Conservation (phyloP, 371 early-diverging fungal genomes). For the Coemansia sp. region DNA sequence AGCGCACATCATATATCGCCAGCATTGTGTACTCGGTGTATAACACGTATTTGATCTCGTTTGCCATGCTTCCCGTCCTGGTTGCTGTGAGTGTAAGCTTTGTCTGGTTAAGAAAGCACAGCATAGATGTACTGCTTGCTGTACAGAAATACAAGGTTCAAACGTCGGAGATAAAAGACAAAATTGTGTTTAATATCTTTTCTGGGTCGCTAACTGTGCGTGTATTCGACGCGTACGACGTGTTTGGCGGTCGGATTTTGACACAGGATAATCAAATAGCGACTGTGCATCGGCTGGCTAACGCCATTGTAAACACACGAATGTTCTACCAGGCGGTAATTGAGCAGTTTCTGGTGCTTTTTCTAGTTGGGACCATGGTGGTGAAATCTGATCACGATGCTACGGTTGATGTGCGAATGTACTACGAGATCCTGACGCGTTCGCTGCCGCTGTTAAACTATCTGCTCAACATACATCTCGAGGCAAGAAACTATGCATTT, state of each 20-base stretch:
- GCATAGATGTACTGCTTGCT: neutral
- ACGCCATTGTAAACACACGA: constrained; percentile 4
- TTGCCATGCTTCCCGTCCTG: constrained; percentile 7
- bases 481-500: constrained; percentile 61
- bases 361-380: constrained; percentile 11
- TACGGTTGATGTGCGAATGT: constrained; percentile 19
- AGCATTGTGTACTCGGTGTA: constrained; percentile 7
- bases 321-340: neutral
- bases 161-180: neutral
- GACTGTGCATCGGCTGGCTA: constrained; percentile 10
- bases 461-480: constrained; percentile 54
- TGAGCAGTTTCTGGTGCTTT: constrained; percentile 6
- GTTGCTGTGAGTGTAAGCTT: neutral
- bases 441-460: constrained; percentile 52
- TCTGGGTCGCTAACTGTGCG: constrained; percentile 34
- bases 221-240: constrained; percentile 8
- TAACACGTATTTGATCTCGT: constrained; percentile 17
- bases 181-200: neutral
- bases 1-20: neutral
- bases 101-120: neutral
- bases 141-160: constrained; percentile 5
- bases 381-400: constrained; percentile 13
- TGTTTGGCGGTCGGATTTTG: constrained; percentile 3
- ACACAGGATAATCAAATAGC: neutral
- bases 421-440: constrained; percentile 51